phyloP scores from a whole-genome alignment of 495 filamentous ascomycete species.

The Evansstolkia leycettana region DNA sequence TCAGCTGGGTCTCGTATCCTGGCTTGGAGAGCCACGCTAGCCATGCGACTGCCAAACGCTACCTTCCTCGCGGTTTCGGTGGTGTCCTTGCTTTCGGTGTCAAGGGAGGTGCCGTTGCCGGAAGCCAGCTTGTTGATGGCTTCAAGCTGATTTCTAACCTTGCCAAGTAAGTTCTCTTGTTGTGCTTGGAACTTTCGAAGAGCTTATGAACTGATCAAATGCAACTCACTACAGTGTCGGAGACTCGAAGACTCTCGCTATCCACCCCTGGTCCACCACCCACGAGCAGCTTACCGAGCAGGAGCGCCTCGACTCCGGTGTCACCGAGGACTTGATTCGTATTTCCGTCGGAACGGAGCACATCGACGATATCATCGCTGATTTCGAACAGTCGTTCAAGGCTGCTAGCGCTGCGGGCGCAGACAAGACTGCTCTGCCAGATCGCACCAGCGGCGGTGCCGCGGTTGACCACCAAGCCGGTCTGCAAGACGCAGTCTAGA shows the following conservation, averaged over 20 bases:
- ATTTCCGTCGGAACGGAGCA: constrained; percentile 96
- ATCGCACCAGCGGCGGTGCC: neutral
- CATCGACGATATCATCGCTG: constrained; percentile 94
- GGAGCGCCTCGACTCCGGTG: constrained; percentile 71
- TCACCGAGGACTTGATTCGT: constrained; percentile 86
- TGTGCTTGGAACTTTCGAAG: neutral
- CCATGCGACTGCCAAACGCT: constrained; percentile 79
- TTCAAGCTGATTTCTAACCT: constrained; percentile 94
- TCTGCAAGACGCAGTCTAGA: neutral
- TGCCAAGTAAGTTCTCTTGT: constrained; percentile 48
- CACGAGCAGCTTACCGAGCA: constrained; percentile 86
- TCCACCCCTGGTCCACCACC: constrained; percentile 93
- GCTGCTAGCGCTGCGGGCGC: constrained; percentile 26
- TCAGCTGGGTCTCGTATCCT: constrained; percentile 90
- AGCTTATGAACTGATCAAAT: neutral
- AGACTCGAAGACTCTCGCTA: constrained; percentile 72
- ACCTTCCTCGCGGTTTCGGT: constrained; percentile 77
- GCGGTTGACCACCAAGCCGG: neutral
- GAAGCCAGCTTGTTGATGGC: constrained; percentile 78
- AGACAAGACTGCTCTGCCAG: constrained; percentile 4
- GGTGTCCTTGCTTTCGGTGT: constrained; percentile 90
- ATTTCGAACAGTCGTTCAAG: constrained; percentile 87
- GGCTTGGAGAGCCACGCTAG: constrained; percentile 73
- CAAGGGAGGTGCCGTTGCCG: constrained; percentile 72
- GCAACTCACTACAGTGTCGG: constrained; percentile 36